Evolutionary conservation across 139 green algal genomes (phyloP), one percentile per base, ranked within the genome.

Genomic region (Edaphochlamys debaryana): DNA sequence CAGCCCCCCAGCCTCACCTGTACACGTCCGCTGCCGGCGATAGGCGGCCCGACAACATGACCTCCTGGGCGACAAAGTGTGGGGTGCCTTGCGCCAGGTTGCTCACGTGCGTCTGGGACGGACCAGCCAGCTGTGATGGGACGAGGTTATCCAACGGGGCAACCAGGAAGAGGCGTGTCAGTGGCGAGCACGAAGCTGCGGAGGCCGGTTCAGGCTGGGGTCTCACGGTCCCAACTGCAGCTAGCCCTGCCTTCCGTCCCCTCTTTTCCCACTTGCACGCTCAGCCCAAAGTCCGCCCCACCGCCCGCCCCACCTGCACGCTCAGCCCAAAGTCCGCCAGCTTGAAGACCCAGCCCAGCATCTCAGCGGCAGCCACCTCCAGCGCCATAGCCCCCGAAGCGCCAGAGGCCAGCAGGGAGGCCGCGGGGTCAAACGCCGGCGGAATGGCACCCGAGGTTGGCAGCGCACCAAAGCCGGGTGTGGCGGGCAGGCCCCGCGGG

Each of bases 11-110:
- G 20, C 23, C 50, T 25, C 8, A 17, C 50, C 50, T 58, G 67
- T 79, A 85, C 32, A 85, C 79, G 69, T 85, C 79, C 2, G 42
- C 32, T 2, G 67, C 36, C 2, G 36, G 29, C 37, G 30, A 54
- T 15, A 79, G 38, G 22, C 19, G 27, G 45, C 79, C 79, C 34
- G 54, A 23, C 3, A 32, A 32, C 32, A 69, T 32, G 17, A 90
- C 72, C 67, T 90, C 80, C 0, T 80, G 86, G 0, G 80, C 86
- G 54, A 79, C 77, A 69, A 89, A 89, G 69, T 84, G 79, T 40
- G 86, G 86, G 3, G 79, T 89, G 48, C 81, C 86, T 27, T 87
- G 74, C 13, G 25, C 27, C 56, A 66, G 25, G 56, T 66, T 66
- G 56, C 56, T 66, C 27, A 66, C 56, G 56, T 66, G 56, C 20